A percentile compares a stretch with the other conserved stretches of the same genome.
phyloP scores from a whole-genome alignment of 805 yeast genomes.

The Ogataea siamensis region DNA sequence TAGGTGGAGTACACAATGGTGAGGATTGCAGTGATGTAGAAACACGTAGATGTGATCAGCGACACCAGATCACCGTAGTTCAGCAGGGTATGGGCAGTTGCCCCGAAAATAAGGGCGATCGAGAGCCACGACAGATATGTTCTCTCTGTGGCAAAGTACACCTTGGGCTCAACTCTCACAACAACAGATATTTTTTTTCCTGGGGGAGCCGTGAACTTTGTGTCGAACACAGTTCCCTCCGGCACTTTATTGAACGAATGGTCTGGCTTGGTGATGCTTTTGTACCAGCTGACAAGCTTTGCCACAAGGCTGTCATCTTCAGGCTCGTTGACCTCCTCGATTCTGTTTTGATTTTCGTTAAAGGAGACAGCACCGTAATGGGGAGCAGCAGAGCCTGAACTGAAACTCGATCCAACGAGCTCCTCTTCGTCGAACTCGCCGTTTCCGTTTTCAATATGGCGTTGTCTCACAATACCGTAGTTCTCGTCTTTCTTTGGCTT shows the following conservation, averaged over 20 bases:
- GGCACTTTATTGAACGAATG: slow-evolving; percentile 59
- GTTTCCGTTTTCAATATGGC: slow-evolving; percentile 34
- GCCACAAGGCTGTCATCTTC: slow-evolving; percentile 16
- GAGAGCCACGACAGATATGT: slow-evolving; percentile 93
- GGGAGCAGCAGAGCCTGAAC: slow-evolving; percentile 12
- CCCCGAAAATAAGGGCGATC: slow-evolving; percentile 82
- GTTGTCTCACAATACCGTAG: slow-evolving; percentile 60
- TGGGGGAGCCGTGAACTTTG: slow-evolving; percentile 67
- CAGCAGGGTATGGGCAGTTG: slow-evolving; percentile 81
- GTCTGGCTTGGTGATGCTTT: slow-evolving; percentile 32
- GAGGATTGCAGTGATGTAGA: slow-evolving; percentile 74
- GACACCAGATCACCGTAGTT: slow-evolving; percentile 79
- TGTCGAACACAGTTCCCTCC: slow-evolving; percentile 60
- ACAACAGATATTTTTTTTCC: slow-evolving; percentile 92
- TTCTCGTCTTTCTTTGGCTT: slow-evolving; percentile 68
- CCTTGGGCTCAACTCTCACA: slow-evolving; percentile 96
- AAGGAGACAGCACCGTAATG: slow-evolving; percentile 33
- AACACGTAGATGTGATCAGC: slow-evolving; percentile 80
- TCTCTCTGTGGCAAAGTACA: slow-evolving; percentile 97
- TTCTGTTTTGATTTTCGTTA: slow-evolving; percentile 29
- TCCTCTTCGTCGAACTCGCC: slow-evolving; percentile 71
- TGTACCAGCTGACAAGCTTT: slow-evolving; percentile 18
- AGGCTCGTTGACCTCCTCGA: slow-evolving; percentile 24
- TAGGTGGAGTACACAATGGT: slow-evolving; percentile 71
- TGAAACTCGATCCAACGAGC: slow-evolving; percentile 37